Evolutionary conservation across 352 stramenopile genomes (phyloP), one percentile per base, ranked within the genome.

Genomic region (Globisporangium heterothallicum): DNA sequence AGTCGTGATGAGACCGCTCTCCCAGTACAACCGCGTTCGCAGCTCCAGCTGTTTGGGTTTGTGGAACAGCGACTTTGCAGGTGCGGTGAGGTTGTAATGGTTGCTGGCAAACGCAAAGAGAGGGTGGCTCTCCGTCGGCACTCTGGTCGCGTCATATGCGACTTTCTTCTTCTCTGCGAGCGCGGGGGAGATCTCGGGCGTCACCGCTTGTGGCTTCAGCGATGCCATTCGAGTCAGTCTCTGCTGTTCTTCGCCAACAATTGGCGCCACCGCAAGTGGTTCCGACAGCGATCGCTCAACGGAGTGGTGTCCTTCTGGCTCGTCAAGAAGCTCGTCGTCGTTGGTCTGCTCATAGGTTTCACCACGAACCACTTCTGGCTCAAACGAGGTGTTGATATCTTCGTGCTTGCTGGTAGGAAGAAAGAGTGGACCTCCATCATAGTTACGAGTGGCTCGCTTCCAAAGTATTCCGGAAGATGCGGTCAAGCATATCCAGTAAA

Each of bases 1-100:
- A 2, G 36, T 72, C 24, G 63, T 66, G 42, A 86, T 71, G 32
- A 84, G 49, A 18, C 78, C 70, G 16, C 69, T 75, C 30, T 91
- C 81, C 74, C 75, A 92, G 24, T 63, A 57, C 16, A 86, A 53
- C 0, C 87, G 66, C 30, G 81, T 81, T 16, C 61, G 61, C 27
- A 90, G 44, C 22, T 81, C 59, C 32, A 81, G 59, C 5, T 56
- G 30, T 18, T 55, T 58, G 25, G 32, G n/a, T 14, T 21, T 55
- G 48, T 52, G 53, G 53, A 80, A 70, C 6, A 41, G 38, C 14
- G 63, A 61, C 32, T 42, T 49, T 12, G 52, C 47, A 2, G 55
- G 53, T 21, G 68, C 40, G 3, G 34, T 49, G 25, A 76, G 59
- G 21, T 68, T 62, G 48, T 76, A 81, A 44, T 78, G 56, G 12